Evolutionary conservation across 1,139 yeast genomes (phyloP).

Genomic region (Zhuliangozyma blackwelliae): DNA sequence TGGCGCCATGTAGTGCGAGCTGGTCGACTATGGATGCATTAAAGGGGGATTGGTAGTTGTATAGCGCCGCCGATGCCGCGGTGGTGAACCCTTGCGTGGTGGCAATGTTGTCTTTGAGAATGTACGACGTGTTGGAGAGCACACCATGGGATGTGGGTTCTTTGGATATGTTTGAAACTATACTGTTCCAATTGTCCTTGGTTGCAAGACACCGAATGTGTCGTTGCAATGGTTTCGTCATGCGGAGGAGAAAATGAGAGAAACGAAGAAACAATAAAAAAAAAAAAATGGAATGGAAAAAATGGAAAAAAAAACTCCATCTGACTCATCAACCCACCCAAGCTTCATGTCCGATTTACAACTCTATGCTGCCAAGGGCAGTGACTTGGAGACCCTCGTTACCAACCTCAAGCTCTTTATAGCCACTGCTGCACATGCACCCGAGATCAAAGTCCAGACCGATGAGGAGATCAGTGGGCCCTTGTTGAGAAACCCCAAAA

Average conservation of each 20-base stretch:
- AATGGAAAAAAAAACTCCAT: neutral
- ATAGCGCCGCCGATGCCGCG: constrained; percentile 64
- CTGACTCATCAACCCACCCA: constrained; percentile 4
- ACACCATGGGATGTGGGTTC: constrained; percentile 3
- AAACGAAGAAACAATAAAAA: constrained; percentile 1
- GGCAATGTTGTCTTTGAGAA: constrained; percentile 70
- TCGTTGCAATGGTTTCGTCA: no score
- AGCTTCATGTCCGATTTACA: constrained; percentile 18
- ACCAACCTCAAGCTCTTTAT: constrained; percentile 59
- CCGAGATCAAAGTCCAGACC: constrained; percentile 24
- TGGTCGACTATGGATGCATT: constrained; percentile 69
- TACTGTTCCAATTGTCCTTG: constrained; percentile 6
- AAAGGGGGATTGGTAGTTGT: constrained; percentile 66
- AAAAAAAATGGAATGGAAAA: no score
- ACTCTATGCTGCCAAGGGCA: constrained; percentile 41
- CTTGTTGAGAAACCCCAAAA: constrained; percentile 30
- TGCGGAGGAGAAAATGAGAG: neutral
- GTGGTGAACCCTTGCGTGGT: constrained; percentile 66
- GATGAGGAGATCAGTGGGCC: constrained; percentile 15
- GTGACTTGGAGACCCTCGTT: constrained; percentile 38
- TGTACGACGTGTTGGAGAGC: constrained; percentile 12
- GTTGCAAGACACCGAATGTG: no score
- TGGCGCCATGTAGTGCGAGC: constrained; percentile 49
- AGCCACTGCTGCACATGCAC: constrained; percentile 40
- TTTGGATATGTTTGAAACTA: constrained; percentile 2